These are phyloP conservation scores for Gynochthodes officinalis DNA, from an alignment of 257 asterid species.

Conservation along the genomic window DNA sequence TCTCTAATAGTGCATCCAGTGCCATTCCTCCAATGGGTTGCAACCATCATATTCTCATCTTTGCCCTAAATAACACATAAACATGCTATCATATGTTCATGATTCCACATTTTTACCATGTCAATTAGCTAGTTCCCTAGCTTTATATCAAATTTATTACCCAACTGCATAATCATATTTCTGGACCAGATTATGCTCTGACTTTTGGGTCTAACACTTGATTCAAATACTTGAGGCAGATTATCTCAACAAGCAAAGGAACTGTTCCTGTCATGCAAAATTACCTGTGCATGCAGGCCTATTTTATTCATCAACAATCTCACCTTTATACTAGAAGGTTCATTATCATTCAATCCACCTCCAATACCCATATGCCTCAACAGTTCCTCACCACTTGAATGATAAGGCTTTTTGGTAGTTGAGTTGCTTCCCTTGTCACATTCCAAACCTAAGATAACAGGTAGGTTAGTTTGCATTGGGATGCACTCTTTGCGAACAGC, in stretches of 20 bases:
- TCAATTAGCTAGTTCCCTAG: background rate
- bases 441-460: constrained; percentile 60
- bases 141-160: background rate
- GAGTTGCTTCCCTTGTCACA: constrained; percentile 43
- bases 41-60: background rate
- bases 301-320: constrained; percentile 13
- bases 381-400: constrained; percentile 24
- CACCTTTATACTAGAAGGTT: constrained; percentile 33
- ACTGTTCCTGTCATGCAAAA: background rate
- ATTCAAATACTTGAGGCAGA: background rate
- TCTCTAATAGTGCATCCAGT: background rate
- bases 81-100: background rate
- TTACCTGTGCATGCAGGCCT: background rate
- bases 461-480: constrained; percentile 27
- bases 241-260: background rate
- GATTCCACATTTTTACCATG: background rate
- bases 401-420: constrained; percentile 24
- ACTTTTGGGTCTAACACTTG: background rate
- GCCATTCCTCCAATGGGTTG: background rate
- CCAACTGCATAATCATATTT: background rate
- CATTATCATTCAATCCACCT: constrained; percentile 27
- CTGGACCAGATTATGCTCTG: background rate
- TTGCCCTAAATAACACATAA: background rate
- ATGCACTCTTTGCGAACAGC: constrained; percentile 29
- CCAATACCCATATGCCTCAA: constrained; percentile 27